These are phyloP conservation scores for Fusarium pininemorale DNA, from an alignment of 2,329 filamentous ascomycete species.

Conservation along the genomic window DNA sequence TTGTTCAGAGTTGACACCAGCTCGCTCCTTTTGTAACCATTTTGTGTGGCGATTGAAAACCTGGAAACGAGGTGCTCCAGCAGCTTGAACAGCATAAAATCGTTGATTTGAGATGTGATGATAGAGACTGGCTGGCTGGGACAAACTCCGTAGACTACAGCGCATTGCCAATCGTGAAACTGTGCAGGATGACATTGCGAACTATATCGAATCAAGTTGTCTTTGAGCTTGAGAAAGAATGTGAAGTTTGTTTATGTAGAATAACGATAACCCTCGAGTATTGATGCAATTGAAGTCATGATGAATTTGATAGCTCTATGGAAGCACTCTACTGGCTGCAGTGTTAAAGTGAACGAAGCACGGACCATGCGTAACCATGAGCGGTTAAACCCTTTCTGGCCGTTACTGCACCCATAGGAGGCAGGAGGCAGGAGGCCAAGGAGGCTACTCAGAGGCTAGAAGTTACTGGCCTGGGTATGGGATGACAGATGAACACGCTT, in stretches of 20 bases:
- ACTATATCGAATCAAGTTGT: conserved; percentile 15
- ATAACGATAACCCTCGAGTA: conserved; percentile 8
- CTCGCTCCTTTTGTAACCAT: conserved; percentile 90
- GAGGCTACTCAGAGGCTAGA: no score
- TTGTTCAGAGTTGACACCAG: conserved; percentile 72
- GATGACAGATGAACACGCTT: conserved; percentile 29
- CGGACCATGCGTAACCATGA: conserved; percentile 25
- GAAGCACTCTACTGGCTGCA: conserved; percentile 35
- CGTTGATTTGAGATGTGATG: conserved; percentile 50
- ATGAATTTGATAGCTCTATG: conserved; percentile 28
- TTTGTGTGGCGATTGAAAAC: conserved; percentile 92
- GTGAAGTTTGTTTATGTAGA: conserved; percentile 1
- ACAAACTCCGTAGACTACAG: conserved; percentile 38
- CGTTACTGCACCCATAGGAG: conserved; percentile 8
- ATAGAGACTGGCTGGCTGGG: conserved; percentile 24
- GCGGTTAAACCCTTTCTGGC: conserved; percentile 28
- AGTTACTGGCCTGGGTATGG: conserved; percentile 4
- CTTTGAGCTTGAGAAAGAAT: conserved; percentile 1
- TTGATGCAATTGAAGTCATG: conserved; percentile 42
- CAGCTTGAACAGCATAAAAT: conserved; percentile 79
- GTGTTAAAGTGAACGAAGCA: conserved; percentile 28
- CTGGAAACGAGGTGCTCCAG: conserved; percentile 81
- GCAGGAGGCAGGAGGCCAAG: conserved; percentile 31
- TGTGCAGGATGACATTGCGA: conserved; percentile 47
- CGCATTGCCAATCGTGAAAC: conserved; percentile 39